phyloP scores from a whole-genome alignment of 1,284 basidiomycete genomes.

The Puccinia coronata region DNA sequence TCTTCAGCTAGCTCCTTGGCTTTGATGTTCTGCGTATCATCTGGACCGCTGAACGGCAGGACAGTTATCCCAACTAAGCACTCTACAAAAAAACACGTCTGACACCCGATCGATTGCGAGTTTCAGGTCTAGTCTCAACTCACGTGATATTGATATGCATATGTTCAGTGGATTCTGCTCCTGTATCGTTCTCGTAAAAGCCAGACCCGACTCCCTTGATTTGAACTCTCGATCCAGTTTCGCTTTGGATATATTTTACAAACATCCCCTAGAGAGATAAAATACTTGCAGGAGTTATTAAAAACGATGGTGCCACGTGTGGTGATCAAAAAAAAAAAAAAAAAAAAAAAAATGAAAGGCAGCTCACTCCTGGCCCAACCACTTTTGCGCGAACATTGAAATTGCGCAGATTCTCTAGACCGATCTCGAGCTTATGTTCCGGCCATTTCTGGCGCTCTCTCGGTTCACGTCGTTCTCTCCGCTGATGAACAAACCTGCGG shows the following conservation, averaged over 20 bases:
- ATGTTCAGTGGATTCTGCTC: conserved; percentile 82
- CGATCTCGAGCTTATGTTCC: conserved; percentile 85
- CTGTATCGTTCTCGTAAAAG: conserved; percentile 91
- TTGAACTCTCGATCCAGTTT: conserved; percentile 95
- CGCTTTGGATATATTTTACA: conserved; percentile 96
- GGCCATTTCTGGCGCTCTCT: conserved; percentile 79
- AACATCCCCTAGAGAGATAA: conserved; percentile 74
- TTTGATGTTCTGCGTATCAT: conserved; percentile 78
- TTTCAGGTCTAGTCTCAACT: too few species aligned
- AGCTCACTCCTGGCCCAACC: conserved; percentile 81
- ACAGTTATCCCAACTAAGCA: too few species aligned
- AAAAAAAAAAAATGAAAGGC: neutral
- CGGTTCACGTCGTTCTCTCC: conserved; percentile 49
- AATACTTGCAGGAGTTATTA: neutral
- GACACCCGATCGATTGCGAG: too few species aligned
- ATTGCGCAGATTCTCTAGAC: conserved; percentile 84
- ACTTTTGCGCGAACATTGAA: conserved; percentile 98
- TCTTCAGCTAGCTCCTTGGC: conserved; percentile 88
- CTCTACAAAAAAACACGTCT: too few species aligned
- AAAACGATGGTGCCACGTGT: too few species aligned
- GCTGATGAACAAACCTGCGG: conserved; percentile 22
- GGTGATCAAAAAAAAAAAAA: too few species aligned
- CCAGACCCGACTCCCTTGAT: conserved; percentile 95
- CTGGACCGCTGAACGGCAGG: conserved; percentile 77
- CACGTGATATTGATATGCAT: conserved; percentile 94